These are phyloP conservation scores for Coprinopsis sp. DNA, from an alignment of 768 basidiomycete genomes.

Conservation along the genomic window DNA sequence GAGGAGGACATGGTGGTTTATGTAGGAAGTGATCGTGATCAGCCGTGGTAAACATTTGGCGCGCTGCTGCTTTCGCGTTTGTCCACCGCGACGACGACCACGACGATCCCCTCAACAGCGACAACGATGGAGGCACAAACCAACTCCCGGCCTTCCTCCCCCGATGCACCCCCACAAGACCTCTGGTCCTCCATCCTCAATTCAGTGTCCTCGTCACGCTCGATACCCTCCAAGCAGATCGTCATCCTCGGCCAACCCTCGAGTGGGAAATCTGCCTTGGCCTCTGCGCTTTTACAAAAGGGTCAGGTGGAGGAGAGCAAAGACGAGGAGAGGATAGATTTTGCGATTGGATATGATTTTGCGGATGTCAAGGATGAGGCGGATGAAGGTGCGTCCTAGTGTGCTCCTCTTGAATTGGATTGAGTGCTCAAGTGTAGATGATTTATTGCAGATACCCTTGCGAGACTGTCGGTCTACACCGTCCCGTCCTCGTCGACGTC, in stretches of 20 bases:
- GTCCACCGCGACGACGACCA: no score
- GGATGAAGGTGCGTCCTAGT: slow-evolving; percentile 71
- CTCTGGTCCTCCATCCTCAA: slow-evolving; percentile 93
- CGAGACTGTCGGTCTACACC: slow-evolving; percentile 87
- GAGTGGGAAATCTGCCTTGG: slow-evolving; percentile 74
- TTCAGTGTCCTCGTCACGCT: slow-evolving; percentile 75
- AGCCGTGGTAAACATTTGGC: background rate
- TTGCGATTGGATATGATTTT: slow-evolving; percentile 91
- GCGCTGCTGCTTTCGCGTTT: no score
- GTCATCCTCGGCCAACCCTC: slow-evolving; percentile 77
- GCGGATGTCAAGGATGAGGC: slow-evolving; percentile 87
- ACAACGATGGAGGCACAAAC: slow-evolving; percentile 26
- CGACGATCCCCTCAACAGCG: background rate
- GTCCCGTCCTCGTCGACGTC: slow-evolving; percentile 75
- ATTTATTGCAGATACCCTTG: slow-evolving; percentile 84
- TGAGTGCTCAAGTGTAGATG: slow-evolving; percentile 5
- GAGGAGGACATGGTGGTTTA: slow-evolving; percentile 35
- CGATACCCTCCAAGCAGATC: slow-evolving; percentile 83
- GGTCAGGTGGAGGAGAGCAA: slow-evolving; percentile 48
- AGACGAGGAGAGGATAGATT: slow-evolving; percentile 61
- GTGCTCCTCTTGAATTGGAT: slow-evolving; percentile 1
- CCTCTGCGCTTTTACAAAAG: slow-evolving; percentile 69
- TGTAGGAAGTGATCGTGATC: no score
- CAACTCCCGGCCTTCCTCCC: slow-evolving; percentile 58
- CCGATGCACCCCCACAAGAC: slow-evolving; percentile 71